Evolutionary conservation across 2,329 filamentous ascomycete genomes (phyloP).

Genomic region (Ophiosphaerella narmari): DNA sequence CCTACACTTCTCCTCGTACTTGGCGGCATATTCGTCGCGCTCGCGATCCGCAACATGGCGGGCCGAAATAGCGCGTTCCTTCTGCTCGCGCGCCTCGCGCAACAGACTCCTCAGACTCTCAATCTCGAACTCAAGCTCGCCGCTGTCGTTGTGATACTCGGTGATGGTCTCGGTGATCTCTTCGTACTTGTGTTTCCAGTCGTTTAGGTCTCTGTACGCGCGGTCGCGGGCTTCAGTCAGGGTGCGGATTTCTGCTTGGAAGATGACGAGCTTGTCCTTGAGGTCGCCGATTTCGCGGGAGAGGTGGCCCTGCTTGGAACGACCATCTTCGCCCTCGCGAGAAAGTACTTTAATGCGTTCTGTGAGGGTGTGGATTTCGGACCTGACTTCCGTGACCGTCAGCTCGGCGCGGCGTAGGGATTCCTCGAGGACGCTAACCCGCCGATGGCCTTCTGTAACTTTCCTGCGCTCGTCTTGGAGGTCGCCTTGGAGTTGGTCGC

Average conservation of each 20-base stretch:
- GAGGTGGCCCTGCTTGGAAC: constrained; percentile 20
- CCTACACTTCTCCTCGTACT: constrained; percentile 32
- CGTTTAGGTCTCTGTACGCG: constrained; percentile 21
- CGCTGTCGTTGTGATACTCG: constrained; percentile 22
- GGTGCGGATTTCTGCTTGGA: constrained; percentile 27
- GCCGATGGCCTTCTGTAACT: constrained; percentile 21
- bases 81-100: constrained; percentile 29
- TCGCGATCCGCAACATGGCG: constrained; percentile 29
- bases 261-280: constrained; percentile 19
- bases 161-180: constrained; percentile 28
- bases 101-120: constrained; percentile 23
- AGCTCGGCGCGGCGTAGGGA: constrained; percentile 25
- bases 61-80: constrained; percentile 26
- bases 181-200: constrained; percentile 31
- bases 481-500: constrained; percentile 29
- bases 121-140: constrained; percentile 31
- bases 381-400: constrained; percentile 15
- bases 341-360: constrained; percentile 22
- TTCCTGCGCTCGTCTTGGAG: constrained; percentile 23
- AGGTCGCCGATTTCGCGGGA: constrained; percentile 17
- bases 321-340: constrained; percentile 22
- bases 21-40: constrained; percentile 24
- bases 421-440: constrained; percentile 21
- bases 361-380: constrained; percentile 21
- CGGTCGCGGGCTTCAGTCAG: constrained; percentile 24